Base-by-base conservation (phyloP, 2,329 filamentous ascomycete genomes). In the Nemania bipapillata region DNA sequence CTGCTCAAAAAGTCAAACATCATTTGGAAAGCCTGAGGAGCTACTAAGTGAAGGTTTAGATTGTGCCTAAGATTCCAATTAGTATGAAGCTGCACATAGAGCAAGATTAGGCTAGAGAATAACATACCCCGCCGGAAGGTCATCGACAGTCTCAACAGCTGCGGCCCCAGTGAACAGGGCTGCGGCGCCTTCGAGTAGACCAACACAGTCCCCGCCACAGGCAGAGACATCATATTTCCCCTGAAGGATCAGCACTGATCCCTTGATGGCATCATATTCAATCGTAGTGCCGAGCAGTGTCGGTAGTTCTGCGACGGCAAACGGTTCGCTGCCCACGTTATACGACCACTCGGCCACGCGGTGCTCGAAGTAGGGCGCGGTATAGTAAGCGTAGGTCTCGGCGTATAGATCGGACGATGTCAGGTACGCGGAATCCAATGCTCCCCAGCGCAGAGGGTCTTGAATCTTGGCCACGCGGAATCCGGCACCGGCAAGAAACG, bases 171-270 rank as follows among this genome's bases (percentile, higher is more conserved):
- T 57, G 37, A 78, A 76, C n/a, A 72, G 63, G 0, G 40, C 57
- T 37, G 52, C 67, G 0, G 74, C 50, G 1, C 24, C 52, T 7
- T 74, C 69, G 12, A 78, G 62, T 3, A 76, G 45, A 3, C 77
- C 76, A 5, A 73, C 64, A 22, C 77, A 78, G 32, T 78, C 70
- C 1, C 76, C 77, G 1, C 76, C 76, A 58, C 77, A 78, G 4
- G 76, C 77, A 17, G 76, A 78, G 2, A 76, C 64, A 49, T 78
- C 77, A 49, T 71, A 78, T 28, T 70, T 68, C 8, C 76, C 77
- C 63, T 78, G 77, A 5, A 78, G 42, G 3, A 77, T 49, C 17
- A 76, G 62, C 8, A 77, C 74, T 0, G 77, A 69, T n/a, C 73
- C 74, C 17, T 68, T 72, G 15, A 78, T 65, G 20, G 68, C 65